Evolutionary conservation across 768 basidiomycete species (phyloP), one percentile per base, ranked within the genome.

Genomic region (Tylopilus balloui): DNA sequence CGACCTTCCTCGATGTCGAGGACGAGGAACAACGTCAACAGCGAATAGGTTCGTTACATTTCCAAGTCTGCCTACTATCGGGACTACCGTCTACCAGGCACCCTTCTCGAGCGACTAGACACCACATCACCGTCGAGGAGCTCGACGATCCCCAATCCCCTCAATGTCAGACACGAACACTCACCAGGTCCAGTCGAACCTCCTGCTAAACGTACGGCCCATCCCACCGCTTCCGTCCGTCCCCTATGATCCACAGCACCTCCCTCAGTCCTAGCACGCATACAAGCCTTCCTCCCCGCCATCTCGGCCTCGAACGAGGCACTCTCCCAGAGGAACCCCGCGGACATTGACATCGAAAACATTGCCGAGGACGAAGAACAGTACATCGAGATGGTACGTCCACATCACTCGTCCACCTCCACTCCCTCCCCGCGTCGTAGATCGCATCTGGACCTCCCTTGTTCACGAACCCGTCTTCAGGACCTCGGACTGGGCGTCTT

Each of bases 341-440:
- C 63, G 15, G 83, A 79, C 55, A 69, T 88, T n/a, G 79, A 88
- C 58, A 86, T 89, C 34, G 87, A 89, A 63, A 73, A 83, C 48
- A 56, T 88, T 20, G 67, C 69, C 7, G 71, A 69, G 19, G 69
- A 69, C n/a, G 71, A 70, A 43, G 72, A 71, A 1, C 73, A 66
- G 50, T 79, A 84, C 60, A 82, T 88, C 55, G 78, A 86, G 63
- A 86, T 86, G 83, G 84, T 81, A 68, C 58, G 52, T 48, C 24
- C 15, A 35, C 37, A 38, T 17, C 1, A 15, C 37, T 6, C 12
- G 12, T 14, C 12, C 19, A 6, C 40, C 8, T 32, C 29, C 45
- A 29, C 13, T 15, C 38, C n/a, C 34, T 36, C 27, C 17, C 20
- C 34, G 19, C 28, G 29, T 45, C 20, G 37, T 20, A 48, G 10